These are phyloP conservation scores for Cercospora canescens DNA, from an alignment of 2,329 filamentous ascomycete genomes.

Conservation along the genomic window DNA sequence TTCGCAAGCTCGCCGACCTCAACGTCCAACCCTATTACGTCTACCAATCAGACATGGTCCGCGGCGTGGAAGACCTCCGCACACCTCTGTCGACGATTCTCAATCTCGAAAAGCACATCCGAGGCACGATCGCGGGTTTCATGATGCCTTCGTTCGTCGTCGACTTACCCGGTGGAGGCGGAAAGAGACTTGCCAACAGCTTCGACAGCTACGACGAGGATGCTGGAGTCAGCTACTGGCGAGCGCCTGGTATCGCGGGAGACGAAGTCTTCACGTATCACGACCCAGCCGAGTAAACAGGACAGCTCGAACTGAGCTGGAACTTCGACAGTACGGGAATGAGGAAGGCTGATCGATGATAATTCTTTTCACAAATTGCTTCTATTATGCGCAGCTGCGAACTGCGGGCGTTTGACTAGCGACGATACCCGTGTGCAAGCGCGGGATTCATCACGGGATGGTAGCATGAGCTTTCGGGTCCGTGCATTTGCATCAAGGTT, in stretches of 20 bases:
- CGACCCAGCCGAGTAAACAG: conserved; percentile 47
- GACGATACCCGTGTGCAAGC: background rate
- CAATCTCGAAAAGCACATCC: conserved; percentile 58
- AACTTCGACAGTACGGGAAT: background rate
- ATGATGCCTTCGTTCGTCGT: conserved; percentile 64
- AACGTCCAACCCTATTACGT: conserved; percentile 65
- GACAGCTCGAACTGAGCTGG: conserved; percentile 7
- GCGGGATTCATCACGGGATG: background rate
- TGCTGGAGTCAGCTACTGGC: conserved; percentile 57
- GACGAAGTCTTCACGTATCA: conserved; percentile 56
- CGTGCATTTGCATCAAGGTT: background rate
- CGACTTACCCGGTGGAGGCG: conserved; percentile 63
- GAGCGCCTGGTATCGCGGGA: conserved; percentile 56
- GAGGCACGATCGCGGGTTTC: conserved; percentile 63
- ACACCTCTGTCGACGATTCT: conserved; percentile 62
- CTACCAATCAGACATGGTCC: conserved; percentile 65
- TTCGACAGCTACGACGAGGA: conserved; percentile 55
- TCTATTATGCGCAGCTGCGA: background rate
- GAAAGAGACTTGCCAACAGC: conserved; percentile 60
- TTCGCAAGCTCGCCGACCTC: conserved; percentile 56
- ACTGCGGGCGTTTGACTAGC: background rate
- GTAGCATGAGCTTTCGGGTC: background rate
- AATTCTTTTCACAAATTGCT: background rate
- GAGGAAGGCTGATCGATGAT: background rate
- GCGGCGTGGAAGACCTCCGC: conserved; percentile 61